Base-by-base conservation (phyloP, 495 filamentous ascomycete species). In the Aspergillus incahuasiensis region DNA sequence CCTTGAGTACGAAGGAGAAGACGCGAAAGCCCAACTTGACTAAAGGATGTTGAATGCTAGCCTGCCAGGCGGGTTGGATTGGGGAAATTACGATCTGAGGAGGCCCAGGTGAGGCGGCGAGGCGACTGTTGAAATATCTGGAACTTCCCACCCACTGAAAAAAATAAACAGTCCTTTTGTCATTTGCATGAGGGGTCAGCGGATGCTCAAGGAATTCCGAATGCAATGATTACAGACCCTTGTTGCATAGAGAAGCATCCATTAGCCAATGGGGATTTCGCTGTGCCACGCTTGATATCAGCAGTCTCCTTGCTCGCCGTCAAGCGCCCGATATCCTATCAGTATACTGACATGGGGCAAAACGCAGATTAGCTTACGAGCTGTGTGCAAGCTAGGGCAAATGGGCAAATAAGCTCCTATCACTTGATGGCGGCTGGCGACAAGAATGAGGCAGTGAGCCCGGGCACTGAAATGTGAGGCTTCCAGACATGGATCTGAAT, bases 401-500 rank as follows among this genome's bases (percentile, higher is more conserved):
- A 52, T 20, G 56, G 50, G 56, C 50, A 43, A 52, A 53, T 18
- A 38, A 18, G 34, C 22, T 25, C 41, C 38, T 12, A 53, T 35
- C 16, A 28, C 43, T 24, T 6, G 15, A 18, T 41, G 16, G 19
- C 18, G 19, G 22, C 16, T 35, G 24, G 28, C 9, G 21, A 45
- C 47, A 18, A n/a, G 12, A 41, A 49, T 19, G 46, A 43, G 56
- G 56, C 56, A 45, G 24, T 30, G 18, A 49, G 30, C 24, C 56
- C 44, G 56, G 56, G 50, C 56, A 58, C 45, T 13, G 21, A 43
- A 56, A 30, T 30, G 48, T 53, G 55, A 58, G 55, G 55, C 42
- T 52, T 22, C 16, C n/a, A 15, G n/a, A 42, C 55, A 53, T 58
- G 55, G 48, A 48, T 55, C 9, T 35, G n/a, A 39, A 48, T 22